Evolutionary conservation across 148 eudicot genomes (phyloP), one percentile per base, ranked within the genome.

Genomic region (Agrostemma githago): DNA sequence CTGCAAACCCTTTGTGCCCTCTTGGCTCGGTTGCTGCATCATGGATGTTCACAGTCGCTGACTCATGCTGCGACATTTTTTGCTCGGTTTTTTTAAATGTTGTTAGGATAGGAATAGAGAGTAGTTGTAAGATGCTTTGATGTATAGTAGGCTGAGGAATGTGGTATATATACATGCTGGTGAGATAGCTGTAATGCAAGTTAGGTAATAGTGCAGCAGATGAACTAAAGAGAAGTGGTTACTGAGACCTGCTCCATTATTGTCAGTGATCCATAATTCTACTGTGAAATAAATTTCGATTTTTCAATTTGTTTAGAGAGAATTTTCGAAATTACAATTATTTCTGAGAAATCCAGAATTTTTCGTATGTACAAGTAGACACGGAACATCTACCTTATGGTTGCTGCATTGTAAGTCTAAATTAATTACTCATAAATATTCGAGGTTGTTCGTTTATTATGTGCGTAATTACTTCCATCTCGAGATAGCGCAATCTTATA

Each of bases 1-100:
- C 71, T 8, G 54, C 14, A 6, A 68, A 68, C 44, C 78, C 75
- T 7, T 76, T 56, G 69, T 77, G 73, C 8, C 66, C 82, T 72
- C 77, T 77, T 21, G 66, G 7, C 70, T 48, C 66, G 14, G 87
- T 59, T 38, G 75, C 74, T 26, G 86, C 76, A 58, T 86, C 84
- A 17, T 78, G 76, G 62, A 86, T 79, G 44, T 10, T 61, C 65
- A 83, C 66, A 1, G 88, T 69, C n/a, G 85, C 65, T 65, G 86
- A 75, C 26, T 83, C 82, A 5, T 17, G 72, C 8, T 75, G 67
- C n/a, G 86, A 66, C 83, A 78, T 83, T 53, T 57, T 63, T 20
- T 37, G 8, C 54, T 40, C 53, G 61, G 42, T 34, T 51, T 17
- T 15, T 67, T 67, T 17, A 20, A 10, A 8, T 6, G 7, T 34